Conservation (phyloP, 192 early-diverging fungal genomes). For the Coemansia sp. region DNA sequence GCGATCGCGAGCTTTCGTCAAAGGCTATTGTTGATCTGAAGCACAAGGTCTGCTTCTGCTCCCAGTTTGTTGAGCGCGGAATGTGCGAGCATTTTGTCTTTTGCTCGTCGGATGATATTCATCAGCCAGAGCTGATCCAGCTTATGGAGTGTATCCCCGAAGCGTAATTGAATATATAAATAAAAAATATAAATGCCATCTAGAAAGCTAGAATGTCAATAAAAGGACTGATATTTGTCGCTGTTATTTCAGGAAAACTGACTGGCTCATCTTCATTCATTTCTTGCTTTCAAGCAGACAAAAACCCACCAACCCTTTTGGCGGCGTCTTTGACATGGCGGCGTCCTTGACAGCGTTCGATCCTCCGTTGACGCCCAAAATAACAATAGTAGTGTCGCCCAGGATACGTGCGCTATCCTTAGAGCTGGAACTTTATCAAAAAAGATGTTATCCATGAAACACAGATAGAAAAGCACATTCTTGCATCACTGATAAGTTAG, state of each 20-base stretch:
- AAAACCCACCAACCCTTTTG: slow-evolving; percentile 25
- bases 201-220: no score
- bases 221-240: no score
- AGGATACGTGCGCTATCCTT: slow-evolving; percentile 49
- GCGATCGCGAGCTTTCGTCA: slow-evolving; percentile 2
- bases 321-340: no score
- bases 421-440: slow-evolving; percentile 50
- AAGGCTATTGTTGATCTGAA: slow-evolving; percentile 26
- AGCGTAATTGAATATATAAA: neutral
- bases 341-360: slow-evolving; percentile 27
- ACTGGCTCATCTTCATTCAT: no score
- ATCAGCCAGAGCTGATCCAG: slow-evolving; percentile 30
- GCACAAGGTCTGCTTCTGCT: slow-evolving; percentile 36
- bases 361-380: slow-evolving; percentile 37
- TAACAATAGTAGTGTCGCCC: slow-evolving; percentile 45
- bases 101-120: slow-evolving; percentile 24
- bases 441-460: no score
- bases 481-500: no score
- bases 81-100: slow-evolving; percentile 38
- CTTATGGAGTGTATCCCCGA: neutral
- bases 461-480: no score
- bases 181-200: no score
- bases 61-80: slow-evolving; percentile 10
- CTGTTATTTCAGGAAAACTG: neutral
- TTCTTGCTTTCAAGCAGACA: slow-evolving; percentile 10